These are phyloP conservation scores for Sistotremastrum suecicum DNA, from an alignment of 768 basidiomycete species.

Conservation along the genomic window DNA sequence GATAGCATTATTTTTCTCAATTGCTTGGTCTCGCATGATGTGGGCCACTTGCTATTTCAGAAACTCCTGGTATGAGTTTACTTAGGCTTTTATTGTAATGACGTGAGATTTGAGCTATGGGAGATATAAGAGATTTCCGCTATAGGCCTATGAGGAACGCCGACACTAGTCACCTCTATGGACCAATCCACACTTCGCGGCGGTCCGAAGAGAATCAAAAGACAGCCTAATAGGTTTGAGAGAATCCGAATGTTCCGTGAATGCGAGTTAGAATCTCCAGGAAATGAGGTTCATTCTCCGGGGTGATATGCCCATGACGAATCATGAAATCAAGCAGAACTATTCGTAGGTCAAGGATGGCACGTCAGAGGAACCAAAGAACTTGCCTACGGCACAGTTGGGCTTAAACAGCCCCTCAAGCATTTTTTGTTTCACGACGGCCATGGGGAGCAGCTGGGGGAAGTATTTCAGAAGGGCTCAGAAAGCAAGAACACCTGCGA, in stretches of 20 bases:
- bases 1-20: too few species aligned
- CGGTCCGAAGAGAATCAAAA: too few species aligned
- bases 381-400: constrained; percentile 75
- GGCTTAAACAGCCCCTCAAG: constrained; percentile 72
- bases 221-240: too few species aligned
- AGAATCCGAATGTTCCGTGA: constrained; percentile 46
- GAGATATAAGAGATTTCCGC: too few species aligned
- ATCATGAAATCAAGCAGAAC: constrained; percentile 86
- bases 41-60: too few species aligned
- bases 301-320: constrained; percentile 70
- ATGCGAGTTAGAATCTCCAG: constrained; percentile 61
- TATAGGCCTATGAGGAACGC: too few species aligned
- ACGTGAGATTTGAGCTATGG: too few species aligned
- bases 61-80: too few species aligned
- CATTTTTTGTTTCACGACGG: constrained; percentile 49
- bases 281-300: constrained; percentile 78
- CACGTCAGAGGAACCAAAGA: not conserved
- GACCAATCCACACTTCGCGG: too few species aligned
- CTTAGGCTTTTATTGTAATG: too few species aligned
- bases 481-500: constrained; percentile 7
- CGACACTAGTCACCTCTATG: too few species aligned
- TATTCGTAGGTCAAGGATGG: constrained; percentile 14
- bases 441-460: constrained; percentile 48
- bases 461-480: not conserved
- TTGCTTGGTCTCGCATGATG: too few species aligned